These are phyloP conservation scores for Steccherinum ochraceum DNA, from an alignment of 768 basidiomycete species.

Conservation along the genomic window DNA sequence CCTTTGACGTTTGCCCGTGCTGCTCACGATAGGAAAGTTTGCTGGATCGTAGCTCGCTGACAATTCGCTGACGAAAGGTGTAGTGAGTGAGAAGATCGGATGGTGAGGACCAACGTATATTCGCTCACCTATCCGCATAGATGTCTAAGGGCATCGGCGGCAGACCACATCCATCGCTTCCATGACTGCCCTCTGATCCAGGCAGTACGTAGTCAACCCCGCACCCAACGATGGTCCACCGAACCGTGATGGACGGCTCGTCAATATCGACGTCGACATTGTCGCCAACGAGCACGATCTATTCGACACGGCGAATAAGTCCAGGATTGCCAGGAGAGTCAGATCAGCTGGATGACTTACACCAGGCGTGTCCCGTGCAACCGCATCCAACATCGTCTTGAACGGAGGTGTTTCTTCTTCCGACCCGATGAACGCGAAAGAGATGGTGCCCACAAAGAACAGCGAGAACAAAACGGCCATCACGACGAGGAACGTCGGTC, in stretches of 20 bases:
- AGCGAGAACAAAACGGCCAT: slow-evolving; percentile 40
- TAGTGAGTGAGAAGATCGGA: no score
- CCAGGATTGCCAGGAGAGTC: no score
- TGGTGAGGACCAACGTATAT: no score
- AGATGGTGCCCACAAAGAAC: slow-evolving; percentile 42
- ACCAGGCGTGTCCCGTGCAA: slow-evolving; percentile 38
- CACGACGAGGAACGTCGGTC: slow-evolving; percentile 20
- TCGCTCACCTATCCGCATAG: slow-evolving; percentile 43
- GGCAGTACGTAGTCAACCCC: slow-evolving; percentile 38
- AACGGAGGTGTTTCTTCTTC: slow-evolving; percentile 37
- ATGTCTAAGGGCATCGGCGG: slow-evolving; percentile 36
- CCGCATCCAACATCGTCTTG: slow-evolving; percentile 31
- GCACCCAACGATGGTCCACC: slow-evolving; percentile 52
- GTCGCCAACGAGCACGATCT: slow-evolving; percentile 53
- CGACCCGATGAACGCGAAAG: slow-evolving; percentile 42
- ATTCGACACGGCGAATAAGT: neutral
- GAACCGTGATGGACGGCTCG: slow-evolving; percentile 48
- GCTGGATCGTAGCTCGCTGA: slow-evolving; percentile 37
- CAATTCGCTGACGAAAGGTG: neutral
- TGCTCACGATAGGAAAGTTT: slow-evolving; percentile 36
- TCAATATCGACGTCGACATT: slow-evolving; percentile 54
- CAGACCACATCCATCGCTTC: slow-evolving; percentile 39
- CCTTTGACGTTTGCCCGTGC: slow-evolving; percentile 38
- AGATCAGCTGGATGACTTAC: slow-evolving; percentile 24
- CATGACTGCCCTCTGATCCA: slow-evolving; percentile 41